Percentiles rank a stretch among this genome's conserved stretches.
These are phyloP conservation scores for Xylaria bambusicola DNA, from an alignment of 495 filamentous ascomycete genomes.

Conservation along the genomic window DNA sequence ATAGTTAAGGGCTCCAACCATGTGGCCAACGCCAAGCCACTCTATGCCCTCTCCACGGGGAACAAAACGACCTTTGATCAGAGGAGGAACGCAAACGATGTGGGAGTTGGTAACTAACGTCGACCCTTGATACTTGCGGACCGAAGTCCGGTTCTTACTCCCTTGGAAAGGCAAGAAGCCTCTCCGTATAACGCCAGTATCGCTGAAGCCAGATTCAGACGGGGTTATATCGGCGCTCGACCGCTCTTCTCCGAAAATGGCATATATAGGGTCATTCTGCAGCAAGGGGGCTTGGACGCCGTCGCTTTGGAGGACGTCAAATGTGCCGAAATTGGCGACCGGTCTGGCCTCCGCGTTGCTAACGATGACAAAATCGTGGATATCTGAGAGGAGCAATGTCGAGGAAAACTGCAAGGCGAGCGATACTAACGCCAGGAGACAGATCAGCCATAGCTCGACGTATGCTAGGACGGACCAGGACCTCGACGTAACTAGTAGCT, in stretches of 20 bases:
- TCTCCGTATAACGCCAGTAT: neutral
- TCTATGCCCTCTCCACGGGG: neutral
- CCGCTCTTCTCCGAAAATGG: neutral
- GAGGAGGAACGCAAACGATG: neutral
- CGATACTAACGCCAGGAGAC: neutral
- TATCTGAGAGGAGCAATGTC: constrained; percentile 3
- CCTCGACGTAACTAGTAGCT: neutral
- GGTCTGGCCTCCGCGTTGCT: neutral
- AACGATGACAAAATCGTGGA: neutral
- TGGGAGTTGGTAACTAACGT: neutral
- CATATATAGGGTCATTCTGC: neutral
- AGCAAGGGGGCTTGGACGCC: neutral
- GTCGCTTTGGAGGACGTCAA: neutral
- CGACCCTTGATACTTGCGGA: constrained; percentile 1
- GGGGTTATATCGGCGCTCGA: neutral
- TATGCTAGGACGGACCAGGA: constrained; percentile 1
- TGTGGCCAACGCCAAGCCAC: neutral
- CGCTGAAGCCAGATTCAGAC: neutral
- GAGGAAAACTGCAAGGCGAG: constrained; percentile 10
- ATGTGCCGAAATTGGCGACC: neutral
- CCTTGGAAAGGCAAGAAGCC: neutral
- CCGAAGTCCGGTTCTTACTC: constrained; percentile 14
- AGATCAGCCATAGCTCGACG: constrained; percentile 2
- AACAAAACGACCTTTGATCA: neutral
- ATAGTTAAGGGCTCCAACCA: neutral